Conservation (phyloP, 305 asterid species). For the Solanum aculeatissimum region DNA sequence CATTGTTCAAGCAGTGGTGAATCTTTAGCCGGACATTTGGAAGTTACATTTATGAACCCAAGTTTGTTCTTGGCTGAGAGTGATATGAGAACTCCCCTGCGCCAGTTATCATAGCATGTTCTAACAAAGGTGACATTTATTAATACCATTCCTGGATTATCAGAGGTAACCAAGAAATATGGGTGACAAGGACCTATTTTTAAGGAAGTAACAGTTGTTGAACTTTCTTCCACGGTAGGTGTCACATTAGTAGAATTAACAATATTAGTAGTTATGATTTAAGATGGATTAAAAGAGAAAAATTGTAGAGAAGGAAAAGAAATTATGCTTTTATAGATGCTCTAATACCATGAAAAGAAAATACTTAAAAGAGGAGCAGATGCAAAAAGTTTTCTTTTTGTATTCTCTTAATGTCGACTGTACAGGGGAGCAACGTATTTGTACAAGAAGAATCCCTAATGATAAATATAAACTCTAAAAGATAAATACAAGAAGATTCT, state of each 20-base stretch:
- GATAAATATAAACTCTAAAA: background rate
- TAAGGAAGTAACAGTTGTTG: background rate
- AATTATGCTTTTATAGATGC: background rate
- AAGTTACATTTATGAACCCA: background rate
- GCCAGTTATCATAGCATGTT: background rate
- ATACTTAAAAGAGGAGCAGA: background rate
- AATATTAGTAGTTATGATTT: background rate
- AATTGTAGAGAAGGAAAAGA: background rate
- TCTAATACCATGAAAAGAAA: background rate
- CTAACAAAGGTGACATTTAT: background rate
- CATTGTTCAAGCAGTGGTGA: background rate
- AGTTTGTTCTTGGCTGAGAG: background rate
- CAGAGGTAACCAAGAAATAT: background rate
- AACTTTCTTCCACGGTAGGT: background rate
- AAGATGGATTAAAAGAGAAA: background rate
- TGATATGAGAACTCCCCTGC: background rate
- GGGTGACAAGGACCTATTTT: background rate
- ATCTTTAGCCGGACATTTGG: background rate
- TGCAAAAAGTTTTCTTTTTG: background rate
- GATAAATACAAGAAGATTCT: no score
- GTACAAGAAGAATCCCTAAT: background rate
- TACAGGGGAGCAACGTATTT: background rate
- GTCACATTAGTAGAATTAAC: background rate
- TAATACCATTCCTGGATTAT: background rate
- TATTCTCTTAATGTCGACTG: background rate